These are phyloP conservation scores for Suillus lakei DNA, from an alignment of 768 basidiomycete species.

Conservation along the genomic window DNA sequence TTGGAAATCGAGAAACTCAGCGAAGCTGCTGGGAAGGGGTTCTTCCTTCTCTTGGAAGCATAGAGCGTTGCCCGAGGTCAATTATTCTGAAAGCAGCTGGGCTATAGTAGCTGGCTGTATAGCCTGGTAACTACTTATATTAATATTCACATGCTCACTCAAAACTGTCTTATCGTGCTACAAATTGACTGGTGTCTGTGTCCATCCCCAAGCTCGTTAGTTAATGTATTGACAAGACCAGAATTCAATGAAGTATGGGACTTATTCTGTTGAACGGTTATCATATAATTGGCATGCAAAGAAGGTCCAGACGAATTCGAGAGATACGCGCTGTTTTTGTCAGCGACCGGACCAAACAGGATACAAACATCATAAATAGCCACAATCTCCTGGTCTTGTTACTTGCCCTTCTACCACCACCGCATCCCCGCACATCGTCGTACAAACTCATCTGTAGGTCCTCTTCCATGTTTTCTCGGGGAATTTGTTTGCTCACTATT, in stretches of 20 bases:
- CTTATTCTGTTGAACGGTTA: background rate
- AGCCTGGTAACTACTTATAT: background rate
- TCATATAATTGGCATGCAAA: background rate
- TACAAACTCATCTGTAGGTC: slow-evolving; percentile 17
- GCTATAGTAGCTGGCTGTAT: background rate
- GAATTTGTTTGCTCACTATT: background rate
- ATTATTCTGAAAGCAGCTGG: background rate
- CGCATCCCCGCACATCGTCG: slow-evolving; percentile 8
- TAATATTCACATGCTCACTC: background rate
- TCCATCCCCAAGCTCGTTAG: background rate
- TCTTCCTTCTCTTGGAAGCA: background rate
- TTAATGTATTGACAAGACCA: background rate
- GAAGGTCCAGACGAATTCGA: background rate
- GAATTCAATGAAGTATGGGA: background rate
- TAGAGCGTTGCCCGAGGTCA: background rate
- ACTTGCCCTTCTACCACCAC: slow-evolving; percentile 36
- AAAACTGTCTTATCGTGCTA: background rate
- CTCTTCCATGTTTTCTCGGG: background rate
- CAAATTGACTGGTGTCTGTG: background rate
- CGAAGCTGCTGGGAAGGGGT: background rate
- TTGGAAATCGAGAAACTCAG: background rate
- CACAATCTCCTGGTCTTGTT: slow-evolving; percentile 18
- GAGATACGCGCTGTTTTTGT: slow-evolving; percentile 24
- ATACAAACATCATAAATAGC: slow-evolving; percentile 44
- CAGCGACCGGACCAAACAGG: slow-evolving; percentile 48